phyloP scores from a whole-genome alignment of 2,329 filamentous ascomycete genomes.

The Colletotrichum gigasporum region DNA sequence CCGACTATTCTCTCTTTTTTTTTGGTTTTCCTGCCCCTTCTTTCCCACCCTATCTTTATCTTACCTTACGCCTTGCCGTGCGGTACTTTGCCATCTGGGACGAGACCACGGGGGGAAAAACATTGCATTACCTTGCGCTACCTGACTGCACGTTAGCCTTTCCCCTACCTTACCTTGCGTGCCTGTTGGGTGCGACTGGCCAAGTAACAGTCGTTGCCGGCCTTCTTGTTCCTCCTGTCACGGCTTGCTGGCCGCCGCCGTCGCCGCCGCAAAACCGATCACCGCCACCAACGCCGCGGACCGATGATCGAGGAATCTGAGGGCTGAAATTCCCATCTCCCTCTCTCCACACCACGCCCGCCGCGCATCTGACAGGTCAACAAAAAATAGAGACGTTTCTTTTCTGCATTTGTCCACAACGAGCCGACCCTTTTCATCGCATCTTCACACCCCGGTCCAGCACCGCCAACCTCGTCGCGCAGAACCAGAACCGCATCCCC shows the following conservation, averaged over 20 bases:
- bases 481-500: slow-evolving; percentile 13
- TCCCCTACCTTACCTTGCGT: no score
- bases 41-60: neutral
- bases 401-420: neutral
- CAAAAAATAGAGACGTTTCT: neutral
- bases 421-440: neutral
- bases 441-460: neutral
- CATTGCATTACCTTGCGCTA: no score
- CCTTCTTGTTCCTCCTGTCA: no score
- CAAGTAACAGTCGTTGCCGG: no score
- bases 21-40: neutral
- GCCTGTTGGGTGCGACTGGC: no score
- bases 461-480: neutral
- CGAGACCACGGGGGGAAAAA: no score
- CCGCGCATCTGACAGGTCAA: neutral
- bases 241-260: no score
- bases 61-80: no score
- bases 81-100: no score
- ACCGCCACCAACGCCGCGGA: slow-evolving; percentile 1
- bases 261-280: no score
- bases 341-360: neutral
- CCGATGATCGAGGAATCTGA: neutral
- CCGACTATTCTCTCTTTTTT: neutral
- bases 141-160: no score
- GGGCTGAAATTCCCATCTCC: neutral